Percentiles rank a stretch among this genome's conserved stretches.
These are phyloP conservation scores for Podospora didyma DNA, from an alignment of 495 filamentous ascomycete genomes.

Conservation along the genomic window DNA sequence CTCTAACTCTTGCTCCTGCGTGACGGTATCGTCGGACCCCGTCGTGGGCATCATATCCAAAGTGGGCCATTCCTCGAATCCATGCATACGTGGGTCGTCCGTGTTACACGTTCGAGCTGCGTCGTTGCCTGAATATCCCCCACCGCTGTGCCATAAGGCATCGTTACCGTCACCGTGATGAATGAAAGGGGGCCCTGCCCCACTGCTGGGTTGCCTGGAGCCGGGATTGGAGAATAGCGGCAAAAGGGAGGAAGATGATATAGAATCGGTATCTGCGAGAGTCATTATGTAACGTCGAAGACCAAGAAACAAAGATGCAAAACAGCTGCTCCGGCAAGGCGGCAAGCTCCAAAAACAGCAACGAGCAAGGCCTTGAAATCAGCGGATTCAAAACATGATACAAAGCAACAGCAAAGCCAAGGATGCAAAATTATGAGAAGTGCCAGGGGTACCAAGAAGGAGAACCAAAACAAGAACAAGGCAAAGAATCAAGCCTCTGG, in stretches of 20 bases:
- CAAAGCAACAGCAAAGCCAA: slow-evolving; percentile 10
- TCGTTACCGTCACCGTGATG: not conserved
- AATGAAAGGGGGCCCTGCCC: not conserved
- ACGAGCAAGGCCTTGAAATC: slow-evolving; percentile 1
- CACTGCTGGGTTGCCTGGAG: not conserved
- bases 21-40: slow-evolving; percentile 29
- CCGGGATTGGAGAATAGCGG: not conserved
- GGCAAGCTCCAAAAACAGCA: slow-evolving; percentile 8
- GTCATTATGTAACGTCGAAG: slow-evolving; percentile 18
- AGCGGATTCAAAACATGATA: slow-evolving; percentile 20
- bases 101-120: not conserved
- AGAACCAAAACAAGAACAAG: slow-evolving; percentile 1
- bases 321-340: slow-evolving; percentile 10
- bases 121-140: not conserved
- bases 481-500: not conserved
- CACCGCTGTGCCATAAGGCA: not conserved
- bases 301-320: slow-evolving; percentile 22
- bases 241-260: slow-evolving; percentile 7
- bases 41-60: slow-evolving; percentile 42
- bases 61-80: slow-evolving; percentile 28
- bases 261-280: slow-evolving; percentile 11
- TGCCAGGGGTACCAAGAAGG: slow-evolving; percentile 11
- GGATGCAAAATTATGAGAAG: slow-evolving; percentile 10
- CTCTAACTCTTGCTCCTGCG: slow-evolving; percentile 22
- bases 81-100: slow-evolving; percentile 16